phyloP scores from a whole-genome alignment of 257 asterid species.

The Thymus quinquecostatus region DNA sequence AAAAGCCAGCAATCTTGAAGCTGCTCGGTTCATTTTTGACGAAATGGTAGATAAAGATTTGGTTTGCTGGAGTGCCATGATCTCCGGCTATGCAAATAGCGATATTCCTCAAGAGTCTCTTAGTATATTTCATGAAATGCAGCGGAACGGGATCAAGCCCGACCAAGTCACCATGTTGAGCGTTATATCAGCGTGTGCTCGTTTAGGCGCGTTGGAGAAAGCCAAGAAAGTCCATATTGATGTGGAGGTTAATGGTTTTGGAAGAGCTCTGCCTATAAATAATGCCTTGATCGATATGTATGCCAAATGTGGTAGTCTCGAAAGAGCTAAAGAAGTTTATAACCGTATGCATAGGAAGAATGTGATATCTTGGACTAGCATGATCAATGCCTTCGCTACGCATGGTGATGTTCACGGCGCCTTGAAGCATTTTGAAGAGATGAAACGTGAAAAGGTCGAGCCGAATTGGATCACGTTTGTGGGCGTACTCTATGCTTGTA shows the following conservation, averaged over 20 bases:
- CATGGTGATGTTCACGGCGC: slow-evolving; percentile 70
- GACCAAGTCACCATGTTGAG: slow-evolving; percentile 79
- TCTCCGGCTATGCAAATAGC: slow-evolving; percentile 74
- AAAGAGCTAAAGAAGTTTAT: slow-evolving; percentile 57
- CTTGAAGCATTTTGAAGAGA: slow-evolving; percentile 49
- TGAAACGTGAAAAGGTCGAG: slow-evolving; percentile 57
- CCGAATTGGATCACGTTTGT: slow-evolving; percentile 81
- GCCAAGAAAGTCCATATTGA: slow-evolving; percentile 50
- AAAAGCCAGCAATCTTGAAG: slow-evolving; percentile 50
- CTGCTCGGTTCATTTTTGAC: slow-evolving; percentile 63
- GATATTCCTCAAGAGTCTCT: slow-evolving; percentile 70
- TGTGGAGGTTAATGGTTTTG: slow-evolving; percentile 54
- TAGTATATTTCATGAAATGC: slow-evolving; percentile 62
- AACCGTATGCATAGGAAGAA: slow-evolving; percentile 50
- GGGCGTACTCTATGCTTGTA: slow-evolving; percentile 75
- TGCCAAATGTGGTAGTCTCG: slow-evolving; percentile 77
- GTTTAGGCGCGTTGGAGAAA: slow-evolving; percentile 66
- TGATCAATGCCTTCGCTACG: slow-evolving; percentile 59
- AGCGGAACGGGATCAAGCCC: slow-evolving; percentile 54
- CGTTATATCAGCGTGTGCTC: slow-evolving; percentile 73
- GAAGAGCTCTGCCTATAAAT: slow-evolving; percentile 57
- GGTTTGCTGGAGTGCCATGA: slow-evolving; percentile 89
- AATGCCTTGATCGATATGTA: slow-evolving; percentile 83
- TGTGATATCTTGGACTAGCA: slow-evolving; percentile 78
- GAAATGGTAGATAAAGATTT: slow-evolving; percentile 58